phyloP scores from a whole-genome alignment of 176 grass and related monocot genomes.

The Hordeum vulgare region MorexV3_pseudomolecules_assembly NC_058523.1:388434475-388434974 shows the following conservation, averaged over 20 bases:
- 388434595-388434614: constrained; percentile 76
- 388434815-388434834: constrained; percentile 43
- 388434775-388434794: background rate
- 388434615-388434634: constrained; percentile 85
- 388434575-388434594: constrained; percentile 75
- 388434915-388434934: background rate
- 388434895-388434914: background rate
- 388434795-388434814: constrained; percentile 72
- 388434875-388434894: constrained; percentile 75
- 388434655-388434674: constrained; percentile 1
- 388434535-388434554: constrained; percentile 53
- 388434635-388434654: constrained; percentile 64
- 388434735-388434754: background rate
- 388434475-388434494: background rate
- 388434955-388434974: background rate
- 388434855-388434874: constrained; percentile 77
- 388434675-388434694: background rate
- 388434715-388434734: background rate
- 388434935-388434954: background rate
- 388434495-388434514: background rate
- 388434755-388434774: background rate
- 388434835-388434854: constrained; percentile 73
- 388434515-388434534: constrained; percentile 14
- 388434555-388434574: constrained; percentile 85
- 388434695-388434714: background rate